Percentiles rank a stretch among this genome's conserved stretches.
phyloP scores from a whole-genome alignment of 2,329 filamentous ascomycete genomes.

The Microsporum canis region DNA sequence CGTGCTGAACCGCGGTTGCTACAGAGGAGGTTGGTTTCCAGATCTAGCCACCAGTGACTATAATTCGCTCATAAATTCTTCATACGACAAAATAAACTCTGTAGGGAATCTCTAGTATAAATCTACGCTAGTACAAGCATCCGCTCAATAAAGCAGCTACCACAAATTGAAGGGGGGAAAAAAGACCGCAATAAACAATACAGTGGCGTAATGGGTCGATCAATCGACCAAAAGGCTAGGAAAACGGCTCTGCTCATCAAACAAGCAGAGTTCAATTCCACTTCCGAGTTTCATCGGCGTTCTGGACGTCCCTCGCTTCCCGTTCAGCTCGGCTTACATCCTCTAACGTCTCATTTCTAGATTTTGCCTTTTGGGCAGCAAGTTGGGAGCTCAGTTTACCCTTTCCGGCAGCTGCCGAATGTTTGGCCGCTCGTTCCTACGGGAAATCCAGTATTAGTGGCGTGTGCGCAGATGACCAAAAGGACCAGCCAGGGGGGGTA shows the following conservation, averaged over 20 bases:
- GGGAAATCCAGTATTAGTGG: not conserved
- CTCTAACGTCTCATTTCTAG: slow-evolving; percentile 54
- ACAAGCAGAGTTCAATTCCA: slow-evolving; percentile 40
- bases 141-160: not conserved
- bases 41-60: too few relatives aligned
- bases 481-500: too few relatives aligned
- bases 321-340: slow-evolving; percentile 57
- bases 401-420: slow-evolving; percentile 37
- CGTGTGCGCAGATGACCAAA: not conserved
- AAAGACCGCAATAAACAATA: not conserved
- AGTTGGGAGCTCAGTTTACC: slow-evolving; percentile 62
- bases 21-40: not conserved
- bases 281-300: slow-evolving; percentile 43
- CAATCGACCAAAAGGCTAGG: not conserved
- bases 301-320: slow-evolving; percentile 56
- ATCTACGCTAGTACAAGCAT: not conserved
- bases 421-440: slow-evolving; percentile 54
- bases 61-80: not conserved
- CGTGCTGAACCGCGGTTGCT: not conserved
- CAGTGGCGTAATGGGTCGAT: not conserved
- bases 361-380: slow-evolving; percentile 64
- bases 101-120: not conserved
- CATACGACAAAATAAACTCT: not conserved
- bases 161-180: not conserved
- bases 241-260: not conserved